Base-by-base conservation (phyloP, 257 asterid species). In the Solanum dulcamara region DNA sequence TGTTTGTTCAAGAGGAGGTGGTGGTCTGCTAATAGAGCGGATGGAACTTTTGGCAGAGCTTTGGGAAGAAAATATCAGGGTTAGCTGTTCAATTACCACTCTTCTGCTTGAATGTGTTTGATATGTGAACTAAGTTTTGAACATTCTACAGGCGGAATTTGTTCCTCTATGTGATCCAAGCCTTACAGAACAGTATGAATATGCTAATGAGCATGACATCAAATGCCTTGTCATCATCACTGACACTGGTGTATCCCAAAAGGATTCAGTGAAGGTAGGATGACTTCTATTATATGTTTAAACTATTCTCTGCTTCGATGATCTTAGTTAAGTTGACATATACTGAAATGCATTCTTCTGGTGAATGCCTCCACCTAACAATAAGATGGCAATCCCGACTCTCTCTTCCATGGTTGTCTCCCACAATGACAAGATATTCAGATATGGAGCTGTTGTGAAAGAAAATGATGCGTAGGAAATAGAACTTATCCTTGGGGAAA, bases 1-100 rank as follows among this genome's bases (percentile, higher is more conserved):
- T 81, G 93, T 96, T 88, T 96, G 99, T 91, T 96, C 98, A 85
- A 91, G 98, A 93, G 99, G 98, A 85, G 99, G 99, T 2, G 99
- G 99, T 32, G 99, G 99, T 62, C 92, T 96, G 85, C 89, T 96
- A 81, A 86, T 86, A 67, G 98, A 96, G 91, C 97, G 99, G 86
- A 96, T 96, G 98, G 97, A 95, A 90, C 94, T 96, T 60, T 96
- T 91, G 85, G 97, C 97, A 40, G 97, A 96, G 89, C 90, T 95
- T 46, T 96, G 99, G 99, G 97, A 96, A 89, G 92, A 91, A 92
- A 95, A 93, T 87, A 89, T 96, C 86, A 95, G 91, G 91, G 99
- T 94, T 85, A 46, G 92, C 86, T 51, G 83, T 83, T 68, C 66
- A 20, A 86, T 81, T 87, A 83, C 59, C 15, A 35, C 40, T n/a